Percentiles rank a stretch among this genome's conserved stretches.
phyloP scores from a whole-genome alignment of 768 basidiomycete species.

The Rhizopogon rudus region DNA sequence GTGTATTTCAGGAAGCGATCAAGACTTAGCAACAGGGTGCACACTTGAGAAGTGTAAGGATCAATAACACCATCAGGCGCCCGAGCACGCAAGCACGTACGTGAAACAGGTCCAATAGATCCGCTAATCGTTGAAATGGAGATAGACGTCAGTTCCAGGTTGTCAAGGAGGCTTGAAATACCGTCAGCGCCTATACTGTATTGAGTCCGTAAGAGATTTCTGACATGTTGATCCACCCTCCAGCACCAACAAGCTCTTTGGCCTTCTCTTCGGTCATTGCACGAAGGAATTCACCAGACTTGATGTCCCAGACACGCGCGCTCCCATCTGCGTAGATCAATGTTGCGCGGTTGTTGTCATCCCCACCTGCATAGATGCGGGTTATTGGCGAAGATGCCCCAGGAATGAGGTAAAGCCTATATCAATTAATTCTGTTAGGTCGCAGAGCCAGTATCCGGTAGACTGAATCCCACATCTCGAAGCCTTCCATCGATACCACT shows the following conservation, averaged over 20 bases:
- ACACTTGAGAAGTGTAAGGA: constrained; percentile 29
- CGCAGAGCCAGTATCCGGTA: neutral
- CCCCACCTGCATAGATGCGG: constrained; percentile 51
- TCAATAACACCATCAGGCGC: constrained; percentile 16
- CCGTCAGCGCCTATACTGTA: neutral
- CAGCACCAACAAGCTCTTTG: constrained; percentile 63
- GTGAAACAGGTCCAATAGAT: constrained; percentile 14
- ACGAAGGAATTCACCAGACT: constrained; percentile 79
- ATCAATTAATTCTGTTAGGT: neutral
- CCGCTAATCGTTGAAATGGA: constrained; percentile 20
- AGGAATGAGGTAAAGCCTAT: constrained; percentile 76
- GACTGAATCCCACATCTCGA: constrained; percentile 64
- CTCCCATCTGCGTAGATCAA: constrained; percentile 71
- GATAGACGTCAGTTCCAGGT: constrained; percentile 16
- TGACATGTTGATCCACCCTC: constrained; percentile 74
- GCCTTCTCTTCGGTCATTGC: constrained; percentile 77
- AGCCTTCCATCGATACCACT: constrained; percentile 66
- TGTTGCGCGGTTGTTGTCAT: constrained; percentile 56
- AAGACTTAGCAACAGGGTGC: constrained; percentile 44
- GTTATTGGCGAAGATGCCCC: constrained; percentile 67
- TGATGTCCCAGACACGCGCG: constrained; percentile 84
- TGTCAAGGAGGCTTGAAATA: constrained; percentile 20
- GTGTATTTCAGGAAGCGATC: constrained; percentile 48
- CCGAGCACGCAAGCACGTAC: constrained; percentile 14
- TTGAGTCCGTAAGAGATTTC: constrained; percentile 4